Evolutionary conservation across 108 stramenopile species (phyloP), one percentile per base, ranked within the genome.

Genomic region (Mediolabrus comicus): DNA sequence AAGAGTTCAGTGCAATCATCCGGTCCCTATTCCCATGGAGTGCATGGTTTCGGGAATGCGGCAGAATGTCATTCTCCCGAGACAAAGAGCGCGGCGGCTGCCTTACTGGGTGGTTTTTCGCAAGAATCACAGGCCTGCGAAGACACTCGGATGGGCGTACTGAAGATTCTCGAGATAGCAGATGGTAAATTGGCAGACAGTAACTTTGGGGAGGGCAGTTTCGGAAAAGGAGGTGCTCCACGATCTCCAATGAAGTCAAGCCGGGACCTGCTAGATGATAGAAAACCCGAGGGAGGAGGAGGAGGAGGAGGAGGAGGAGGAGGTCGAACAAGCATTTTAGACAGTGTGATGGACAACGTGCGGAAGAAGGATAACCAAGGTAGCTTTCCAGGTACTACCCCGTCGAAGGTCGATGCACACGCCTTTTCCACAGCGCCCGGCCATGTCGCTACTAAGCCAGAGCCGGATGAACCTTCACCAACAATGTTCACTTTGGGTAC

Each of bases 81-180:
- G 22, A 49, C 46, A 9, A 49, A 49, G 46, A 22, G 46, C 46
- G 46, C 46, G 19, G 46, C 46, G 19, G 46, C 46, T 24, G 46
- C 46, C 22, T 49, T 49, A 8, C 22, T 49, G 46, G 46, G 46
- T 49, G 46, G 17, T n/a, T 53, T 30, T 53, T 51, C 63, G 54
- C 62, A 65, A 29, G 43, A 58, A 46, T 77, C 68, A 17, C 53
- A 77, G 35, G 13, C 26, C 8, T 56, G 58, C 0, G 77, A 71
- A 62, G 61, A 70, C n/a, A 70, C 77, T 7, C 58, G 64, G 19
- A 71, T 78, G 69, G 69, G 69, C 17, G 64, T 78, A n/a, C 65
- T 71, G 58, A 65, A 71, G 59, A 78, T 78, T 17, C 77, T 78
- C 16, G 46, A 58, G 13, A 67, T 35, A 49, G 62, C 16, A 17